Evolutionary conservation across 2,329 filamentous ascomycete genomes (phyloP).

Genomic region (Venturia nashicola): DNA sequence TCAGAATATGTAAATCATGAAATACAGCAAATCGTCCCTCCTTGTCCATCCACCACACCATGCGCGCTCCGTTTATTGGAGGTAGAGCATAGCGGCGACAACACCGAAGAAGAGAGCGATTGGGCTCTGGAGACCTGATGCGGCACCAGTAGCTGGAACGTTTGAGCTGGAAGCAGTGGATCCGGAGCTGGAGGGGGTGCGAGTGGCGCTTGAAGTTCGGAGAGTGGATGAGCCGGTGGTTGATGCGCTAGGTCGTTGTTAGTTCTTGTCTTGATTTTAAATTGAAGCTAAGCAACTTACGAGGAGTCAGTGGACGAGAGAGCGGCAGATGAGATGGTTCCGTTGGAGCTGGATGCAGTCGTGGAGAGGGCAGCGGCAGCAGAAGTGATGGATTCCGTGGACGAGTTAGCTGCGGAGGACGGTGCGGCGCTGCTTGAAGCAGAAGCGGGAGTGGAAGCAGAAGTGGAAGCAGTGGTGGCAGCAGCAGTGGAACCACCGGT

Average conservation of each 20-base stretch:
- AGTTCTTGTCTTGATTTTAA: neutral
- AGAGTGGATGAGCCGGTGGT: neutral
- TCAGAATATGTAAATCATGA: neutral
- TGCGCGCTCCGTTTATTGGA: slow-evolving; percentile 8
- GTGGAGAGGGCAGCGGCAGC: slow-evolving; percentile 1
- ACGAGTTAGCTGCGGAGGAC: neutral
- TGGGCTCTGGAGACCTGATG: slow-evolving; percentile 10
- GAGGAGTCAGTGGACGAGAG: slow-evolving; percentile 19
- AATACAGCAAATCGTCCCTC: neutral
- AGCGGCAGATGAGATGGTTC: slow-evolving; percentile 21
- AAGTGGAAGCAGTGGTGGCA: slow-evolving; percentile 15
- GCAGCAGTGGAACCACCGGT: slow-evolving; percentile 23
- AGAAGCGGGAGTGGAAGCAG: neutral
- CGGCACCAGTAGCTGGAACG: slow-evolving; percentile 5
- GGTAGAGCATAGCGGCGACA: slow-evolving; percentile 12
- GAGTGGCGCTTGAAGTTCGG: neutral
- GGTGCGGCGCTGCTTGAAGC: neutral
- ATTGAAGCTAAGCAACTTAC: slow-evolving; percentile 12
- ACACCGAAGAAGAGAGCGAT: slow-evolving; percentile 10
- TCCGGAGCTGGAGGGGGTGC: neutral
- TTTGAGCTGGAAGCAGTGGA: neutral
- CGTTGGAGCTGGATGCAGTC: slow-evolving; percentile 21
- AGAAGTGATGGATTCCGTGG: neutral
- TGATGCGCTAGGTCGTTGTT: neutral
- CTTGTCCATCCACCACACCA: neutral